These are phyloP conservation scores for Phaeosphaeria sp. DNA, from an alignment of 2,329 filamentous ascomycete species.

Conservation along the genomic window DNA sequence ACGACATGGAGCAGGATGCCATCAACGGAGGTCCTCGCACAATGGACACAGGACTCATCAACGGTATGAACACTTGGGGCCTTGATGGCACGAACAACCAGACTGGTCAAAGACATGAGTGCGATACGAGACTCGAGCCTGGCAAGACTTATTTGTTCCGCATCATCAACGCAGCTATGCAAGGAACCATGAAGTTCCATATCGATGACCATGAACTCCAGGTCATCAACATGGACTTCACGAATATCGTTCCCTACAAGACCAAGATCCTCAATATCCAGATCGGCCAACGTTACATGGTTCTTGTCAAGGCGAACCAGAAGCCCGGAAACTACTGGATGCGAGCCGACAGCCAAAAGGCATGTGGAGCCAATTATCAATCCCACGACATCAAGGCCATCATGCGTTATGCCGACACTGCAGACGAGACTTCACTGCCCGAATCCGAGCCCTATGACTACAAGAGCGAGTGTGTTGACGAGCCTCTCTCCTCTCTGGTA, in stretches of 20 bases:
- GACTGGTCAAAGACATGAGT: constrained; percentile 36
- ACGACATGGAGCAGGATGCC: constrained; percentile 23
- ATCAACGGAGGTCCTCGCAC: constrained; percentile 26
- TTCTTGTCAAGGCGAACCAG: constrained; percentile 30
- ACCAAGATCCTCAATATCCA: constrained; percentile 46
- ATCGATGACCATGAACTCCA: constrained; percentile 51
- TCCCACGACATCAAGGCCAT: constrained; percentile 39
- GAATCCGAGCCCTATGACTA: constrained; percentile 38
- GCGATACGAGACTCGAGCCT: constrained; percentile 48
- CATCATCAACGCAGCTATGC: constrained; percentile 63
- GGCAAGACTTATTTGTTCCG: constrained; percentile 68
- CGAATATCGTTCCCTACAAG: constrained; percentile 46
- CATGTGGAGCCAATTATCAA: constrained; percentile 41
- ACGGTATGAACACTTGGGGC: constrained; percentile 49
- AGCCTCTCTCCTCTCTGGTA: constrained; percentile 40
- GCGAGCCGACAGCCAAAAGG: constrained; percentile 43
- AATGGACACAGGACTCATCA: constrained; percentile 52
- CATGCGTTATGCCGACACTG: constrained; percentile 35
- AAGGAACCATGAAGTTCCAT: constrained; percentile 53
- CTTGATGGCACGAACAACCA: constrained; percentile 18
- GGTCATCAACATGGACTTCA: constrained; percentile 50
- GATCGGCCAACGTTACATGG: constrained; percentile 40
- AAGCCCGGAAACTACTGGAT: constrained; percentile 30
- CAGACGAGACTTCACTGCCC: constrained; percentile 28
- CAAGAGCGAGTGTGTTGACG: constrained; percentile 45